These are phyloP conservation scores for Neonectria punicea DNA, from an alignment of 2,329 filamentous ascomycete genomes.

Conservation along the genomic window DNA sequence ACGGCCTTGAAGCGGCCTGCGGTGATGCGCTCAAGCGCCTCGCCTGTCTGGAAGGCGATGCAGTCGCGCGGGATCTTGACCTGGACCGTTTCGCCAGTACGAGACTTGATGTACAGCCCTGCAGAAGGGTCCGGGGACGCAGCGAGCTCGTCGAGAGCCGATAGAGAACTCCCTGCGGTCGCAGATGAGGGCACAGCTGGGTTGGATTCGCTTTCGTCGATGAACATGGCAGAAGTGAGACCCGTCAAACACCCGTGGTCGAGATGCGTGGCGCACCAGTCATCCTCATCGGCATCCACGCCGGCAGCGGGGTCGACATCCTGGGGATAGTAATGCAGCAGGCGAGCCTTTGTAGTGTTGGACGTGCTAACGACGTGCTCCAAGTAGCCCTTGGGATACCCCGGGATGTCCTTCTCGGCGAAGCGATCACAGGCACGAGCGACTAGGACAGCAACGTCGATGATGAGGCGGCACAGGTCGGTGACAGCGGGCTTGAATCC, in stretches of 20 bases:
- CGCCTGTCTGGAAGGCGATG: slow-evolving; percentile 95
- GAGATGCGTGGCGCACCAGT: slow-evolving; percentile 93
- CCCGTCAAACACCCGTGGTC: slow-evolving; percentile 96
- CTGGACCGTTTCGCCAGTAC: slow-evolving; percentile 84
- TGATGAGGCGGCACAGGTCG: slow-evolving; percentile 82
- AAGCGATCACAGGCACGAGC: slow-evolving; percentile 91
- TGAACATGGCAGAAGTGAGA: slow-evolving; percentile 94
- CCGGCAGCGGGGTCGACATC: slow-evolving; percentile 51
- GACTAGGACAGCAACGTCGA: slow-evolving; percentile 88
- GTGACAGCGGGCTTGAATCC: slow-evolving; percentile 81
- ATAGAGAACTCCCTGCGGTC: slow-evolving; percentile 44
- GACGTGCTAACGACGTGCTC: slow-evolving; percentile 88
- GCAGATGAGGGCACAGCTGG: slow-evolving; percentile 46
- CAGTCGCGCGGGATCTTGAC: slow-evolving; percentile 91
- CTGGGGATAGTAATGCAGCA: slow-evolving; percentile 92
- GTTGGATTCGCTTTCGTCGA: slow-evolving; percentile 74
- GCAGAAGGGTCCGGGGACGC: slow-evolving; percentile 83
- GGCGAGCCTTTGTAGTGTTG: slow-evolving; percentile 87
- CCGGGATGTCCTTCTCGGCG: slow-evolving; percentile 80
- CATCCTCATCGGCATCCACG: slow-evolving; percentile 70
- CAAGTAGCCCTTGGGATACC: slow-evolving; percentile 81
- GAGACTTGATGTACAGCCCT: slow-evolving; percentile 93
- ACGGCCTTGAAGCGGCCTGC: slow-evolving; percentile 92
- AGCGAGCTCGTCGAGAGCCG: slow-evolving; percentile 75
- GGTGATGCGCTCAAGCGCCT: slow-evolving; percentile 91